Conservation (phyloP, 768 basidiomycete species). For the Leucogyrophana mollusca region DNA sequence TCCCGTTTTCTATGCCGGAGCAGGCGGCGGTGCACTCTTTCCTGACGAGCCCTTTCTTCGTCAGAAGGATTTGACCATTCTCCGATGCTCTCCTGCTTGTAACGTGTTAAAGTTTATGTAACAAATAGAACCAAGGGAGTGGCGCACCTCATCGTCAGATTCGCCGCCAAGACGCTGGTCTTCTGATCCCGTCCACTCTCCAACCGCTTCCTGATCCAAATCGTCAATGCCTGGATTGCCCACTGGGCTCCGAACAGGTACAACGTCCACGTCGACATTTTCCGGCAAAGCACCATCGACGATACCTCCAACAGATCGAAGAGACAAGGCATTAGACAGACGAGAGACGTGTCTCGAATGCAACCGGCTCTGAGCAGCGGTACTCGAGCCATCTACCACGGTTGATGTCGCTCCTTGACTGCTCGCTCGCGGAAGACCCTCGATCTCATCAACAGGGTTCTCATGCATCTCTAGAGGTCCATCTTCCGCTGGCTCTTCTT, state of each 20-base stretch:
- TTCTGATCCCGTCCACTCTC: slow-evolving; percentile 85
- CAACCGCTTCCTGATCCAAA: slow-evolving; percentile 41
- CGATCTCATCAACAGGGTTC: slow-evolving; percentile 37
- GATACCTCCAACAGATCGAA: slow-evolving; percentile 59
- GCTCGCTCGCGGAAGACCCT: slow-evolving; percentile 19
- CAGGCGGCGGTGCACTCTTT: slow-evolving; percentile 61
- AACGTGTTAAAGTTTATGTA: neutral
- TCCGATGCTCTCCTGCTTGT: slow-evolving; percentile 63
- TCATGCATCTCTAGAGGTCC: slow-evolving; percentile 28
- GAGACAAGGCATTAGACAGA: slow-evolving; percentile 65
- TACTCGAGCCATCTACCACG: slow-evolving; percentile 42
- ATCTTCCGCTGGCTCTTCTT: slow-evolving; percentile 61
- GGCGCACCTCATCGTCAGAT: slow-evolving; percentile 69
- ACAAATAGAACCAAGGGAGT: slow-evolving; percentile 1
- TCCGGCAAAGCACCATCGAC: slow-evolving; percentile 30
- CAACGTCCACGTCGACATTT: slow-evolving; percentile 21
- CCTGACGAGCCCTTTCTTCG: slow-evolving; percentile 76
- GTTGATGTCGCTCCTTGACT: slow-evolving; percentile 19
- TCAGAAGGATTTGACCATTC: slow-evolving; percentile 93
- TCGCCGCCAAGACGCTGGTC: slow-evolving; percentile 52
- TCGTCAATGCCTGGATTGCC: slow-evolving; percentile 35
- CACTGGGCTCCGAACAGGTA: slow-evolving; percentile 29
- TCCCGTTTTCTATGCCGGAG: slow-evolving; percentile 47
- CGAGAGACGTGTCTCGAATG: slow-evolving; percentile 73
- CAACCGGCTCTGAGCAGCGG: slow-evolving; percentile 47